Evolutionary conservation across 208 protist species (phyloP), one percentile per base, ranked within the genome.

Genomic region (Porcisia deanei): DNA sequence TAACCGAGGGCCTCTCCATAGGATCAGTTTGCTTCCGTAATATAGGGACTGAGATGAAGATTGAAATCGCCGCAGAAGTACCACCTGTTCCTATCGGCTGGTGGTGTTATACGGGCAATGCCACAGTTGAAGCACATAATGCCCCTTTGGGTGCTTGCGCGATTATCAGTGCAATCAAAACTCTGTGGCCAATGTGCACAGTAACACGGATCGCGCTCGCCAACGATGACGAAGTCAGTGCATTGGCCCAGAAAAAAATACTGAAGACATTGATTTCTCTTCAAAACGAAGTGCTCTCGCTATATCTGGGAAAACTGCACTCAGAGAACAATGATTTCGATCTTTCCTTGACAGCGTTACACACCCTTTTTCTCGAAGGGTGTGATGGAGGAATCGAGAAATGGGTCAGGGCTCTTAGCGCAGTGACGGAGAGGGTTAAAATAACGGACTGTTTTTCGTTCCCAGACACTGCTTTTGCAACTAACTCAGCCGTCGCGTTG

Each of bases 221-320:
- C 0, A 37, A 69, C 30, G 71, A 82, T 4, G 77, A 77, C 43
- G 77, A 77, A 2, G 49, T 77, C 0, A 52, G n/a, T 45, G 66
- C 1, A 4, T 22, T 55, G 0, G 77, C n/a, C 9, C 65, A 77
- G 34, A 16, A 45, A 1, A 18, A 25, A 34, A 30, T 77, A 41
- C 39, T 82, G 0, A 4, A 58, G 16, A 49, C 39, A 8, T 52
- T 82, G 4, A 0, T 4, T 10, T 12, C 22, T 63, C 16, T 77
- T 16, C 7, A n/a, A 0, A 12, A 66, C 52, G 72, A 76, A 16
- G 20, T 77, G 7, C 0, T 34, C 0, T 59, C 60, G 1, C 66
- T 77, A 10, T 54, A 12, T 20, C 72, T 82, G 0, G 52, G 37
- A 1, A 77, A 74, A 22, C 73, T 76, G 25, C 43, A 73, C 39